phyloP scores from a whole-genome alignment of 768 basidiomycete species.

The Boletellus ananiceps region DNA sequence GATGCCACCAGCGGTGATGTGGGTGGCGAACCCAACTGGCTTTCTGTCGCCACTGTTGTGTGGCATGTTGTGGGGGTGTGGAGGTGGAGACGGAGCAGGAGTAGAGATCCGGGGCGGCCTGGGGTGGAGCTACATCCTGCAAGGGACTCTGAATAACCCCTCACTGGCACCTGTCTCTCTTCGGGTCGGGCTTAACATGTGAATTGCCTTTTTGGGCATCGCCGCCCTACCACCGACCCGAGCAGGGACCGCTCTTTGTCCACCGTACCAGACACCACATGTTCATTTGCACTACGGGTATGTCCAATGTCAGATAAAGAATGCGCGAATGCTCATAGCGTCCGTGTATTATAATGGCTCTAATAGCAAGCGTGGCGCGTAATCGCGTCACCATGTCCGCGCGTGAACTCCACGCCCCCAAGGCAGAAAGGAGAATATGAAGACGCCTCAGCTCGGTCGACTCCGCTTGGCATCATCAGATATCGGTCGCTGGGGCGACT shows the following conservation, averaged over 20 bases:
- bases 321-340: slow-evolving; percentile 11
- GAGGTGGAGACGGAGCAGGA: background rate
- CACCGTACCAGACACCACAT: slow-evolving; percentile 7
- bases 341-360: slow-evolving; percentile 18
- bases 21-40: slow-evolving; percentile 79
- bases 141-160: slow-evolving; percentile 7
- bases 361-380: slow-evolving; percentile 4
- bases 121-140: background rate
- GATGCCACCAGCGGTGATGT: slow-evolving; percentile 91
- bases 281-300: slow-evolving; percentile 4
- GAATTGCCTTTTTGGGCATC: slow-evolving; percentile 20
- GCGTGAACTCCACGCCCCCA: background rate
- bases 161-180: slow-evolving; percentile 12
- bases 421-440: slow-evolving; percentile 2
- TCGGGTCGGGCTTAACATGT: slow-evolving; percentile 27
- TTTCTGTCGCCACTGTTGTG: slow-evolving; percentile 59
- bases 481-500: slow-evolving; percentile 2
- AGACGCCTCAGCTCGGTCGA: slow-evolving; percentile 1
- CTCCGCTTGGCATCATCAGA: slow-evolving; percentile 6
- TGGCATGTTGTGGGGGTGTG: slow-evolving; percentile 38
- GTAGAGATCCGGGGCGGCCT: background rate
- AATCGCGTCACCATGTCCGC: slow-evolving; percentile 8
- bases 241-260: slow-evolving; percentile 22
- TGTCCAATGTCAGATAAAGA: slow-evolving; percentile 5
- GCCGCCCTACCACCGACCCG: slow-evolving; percentile 19